A percentile compares a stretch with the other conserved stretches of the same genome.
Evolutionary conservation across 75 land plant species (phyloP).

Genomic region (Adiantum capillusveneris): DNA sequence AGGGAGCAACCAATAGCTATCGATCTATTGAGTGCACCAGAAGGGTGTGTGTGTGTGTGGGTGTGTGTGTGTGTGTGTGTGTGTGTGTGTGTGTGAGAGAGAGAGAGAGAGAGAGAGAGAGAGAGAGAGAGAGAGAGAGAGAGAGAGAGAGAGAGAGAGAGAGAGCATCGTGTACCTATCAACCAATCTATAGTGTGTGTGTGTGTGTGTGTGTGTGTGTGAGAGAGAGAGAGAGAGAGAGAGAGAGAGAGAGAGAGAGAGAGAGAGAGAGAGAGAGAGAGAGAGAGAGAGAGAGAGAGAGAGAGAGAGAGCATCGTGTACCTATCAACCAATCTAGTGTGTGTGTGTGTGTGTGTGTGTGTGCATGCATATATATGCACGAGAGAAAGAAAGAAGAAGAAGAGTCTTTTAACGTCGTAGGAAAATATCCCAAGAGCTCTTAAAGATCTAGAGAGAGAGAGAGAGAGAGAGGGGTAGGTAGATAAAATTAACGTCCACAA

Average conservation of each 20-base stretch:
- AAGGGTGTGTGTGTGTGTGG: neutral
- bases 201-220: neutral
- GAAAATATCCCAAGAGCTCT: no score
- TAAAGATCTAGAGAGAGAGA: neutral
- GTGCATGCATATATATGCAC: neutral
- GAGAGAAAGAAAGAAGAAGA: neutral
- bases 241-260: conserved; percentile 6
- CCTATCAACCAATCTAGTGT: neutral
- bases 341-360: neutral
- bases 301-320: neutral
- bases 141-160: neutral
- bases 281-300: neutral
- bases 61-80: neutral
- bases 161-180: neutral
- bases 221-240: conserved; percentile 7
- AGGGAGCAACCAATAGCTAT: no score
- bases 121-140: neutral
- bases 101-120: conserved; percentile 3
- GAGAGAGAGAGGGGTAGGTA: neutral
- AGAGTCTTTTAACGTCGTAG: no score
- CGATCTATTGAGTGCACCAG: no score
- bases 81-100: conserved; percentile 3
- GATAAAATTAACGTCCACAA: no score
- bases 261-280: conserved; percentile 1
- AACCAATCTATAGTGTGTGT: neutral